A percentile compares a stretch with the other conserved stretches of the same genome.
phyloP scores from a whole-genome alignment of 2,329 filamentous ascomycete genomes.

The Penicillium olsonii region DNA sequence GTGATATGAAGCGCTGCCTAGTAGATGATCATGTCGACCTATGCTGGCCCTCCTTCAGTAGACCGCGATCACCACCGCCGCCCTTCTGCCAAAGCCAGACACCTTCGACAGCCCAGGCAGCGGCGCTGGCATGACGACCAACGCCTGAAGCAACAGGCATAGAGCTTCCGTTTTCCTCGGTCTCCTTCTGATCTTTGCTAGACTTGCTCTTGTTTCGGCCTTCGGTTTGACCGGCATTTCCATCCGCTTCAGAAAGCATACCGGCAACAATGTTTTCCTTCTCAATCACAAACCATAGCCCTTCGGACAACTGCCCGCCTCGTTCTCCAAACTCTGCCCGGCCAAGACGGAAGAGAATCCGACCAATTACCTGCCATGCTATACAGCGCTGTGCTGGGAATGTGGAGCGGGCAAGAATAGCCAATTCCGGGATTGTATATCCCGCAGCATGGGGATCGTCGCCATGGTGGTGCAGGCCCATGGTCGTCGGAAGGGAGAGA shows the following conservation, averaged over 20 bases:
- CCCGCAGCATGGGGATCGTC: conserved; percentile 90
- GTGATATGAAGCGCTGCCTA: no score
- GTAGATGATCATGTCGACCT: conserved; percentile 27
- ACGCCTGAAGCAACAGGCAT: conserved; percentile 29
- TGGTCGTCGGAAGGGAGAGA: conserved; percentile 70
- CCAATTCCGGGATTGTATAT: conserved; percentile 87
- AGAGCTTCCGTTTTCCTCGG: neutral
- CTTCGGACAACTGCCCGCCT: conserved; percentile 66
- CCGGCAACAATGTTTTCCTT: conserved; percentile 75
- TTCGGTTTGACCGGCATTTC: conserved; percentile 51
- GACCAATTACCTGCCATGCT: conserved; percentile 85
- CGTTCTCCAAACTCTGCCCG: conserved; percentile 67
- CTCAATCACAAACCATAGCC: conserved; percentile 79
- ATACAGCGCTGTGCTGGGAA: conserved; percentile 87
- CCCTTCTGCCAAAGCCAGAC: conserved; percentile 84
- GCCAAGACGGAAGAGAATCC: conserved; percentile 81
- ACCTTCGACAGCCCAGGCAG: conserved; percentile 83
- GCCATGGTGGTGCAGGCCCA: conserved; percentile 90
- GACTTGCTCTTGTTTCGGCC: conserved; percentile 8
- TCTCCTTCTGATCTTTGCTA: neutral
- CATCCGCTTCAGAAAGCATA: conserved; percentile 72
- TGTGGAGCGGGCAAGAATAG: conserved; percentile 74
- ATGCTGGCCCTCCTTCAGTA: conserved; percentile 37
- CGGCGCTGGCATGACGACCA: conserved; percentile 71
- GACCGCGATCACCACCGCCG: conserved; percentile 50